Base-by-base conservation (phyloP, 2,329 filamentous ascomycete genomes). In the Esteya vermicola region DNA sequence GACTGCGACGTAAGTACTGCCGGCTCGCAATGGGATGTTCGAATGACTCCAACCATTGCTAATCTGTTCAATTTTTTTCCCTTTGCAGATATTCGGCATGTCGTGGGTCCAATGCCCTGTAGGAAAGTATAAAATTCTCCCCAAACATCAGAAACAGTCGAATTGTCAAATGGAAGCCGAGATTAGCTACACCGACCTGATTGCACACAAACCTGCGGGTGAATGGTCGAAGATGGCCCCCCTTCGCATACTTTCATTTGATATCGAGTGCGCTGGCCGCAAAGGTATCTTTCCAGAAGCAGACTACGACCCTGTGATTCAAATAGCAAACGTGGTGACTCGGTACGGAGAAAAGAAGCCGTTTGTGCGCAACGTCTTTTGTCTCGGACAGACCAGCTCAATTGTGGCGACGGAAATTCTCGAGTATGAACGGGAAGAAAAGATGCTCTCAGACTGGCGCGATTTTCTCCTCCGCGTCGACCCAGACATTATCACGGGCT, bases 221-320 rank as follows among this genome's bases (percentile, higher is more conserved):
- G 88, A 96, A 55, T 98, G 89, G 86, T 85, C 85, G 22, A 98
- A 95, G 62, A 95, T 96, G 79, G 91, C 93, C 0, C 91, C 91
- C 0, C 67, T 98, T 4, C 78, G 91, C 45, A 81, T 94, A 35
- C 62, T 98, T 34, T 96, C 91, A 5, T 96, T 98, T 54, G 91
- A 98, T 73, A 98, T 98, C 51, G 91, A 98, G 60, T 98, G 91
- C 59, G 91, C 91, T 50, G 91, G 91, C 38, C 82, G 93, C 50
- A 96, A 98, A 61, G 91, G 91, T 48, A 82, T 98, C 54, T 98
- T 98, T 53, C 91, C 93, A 0, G 91, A 98, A 58, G 78, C 93
- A 9, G 78, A 89, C 45, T 64, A 85, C 18, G 91, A 98, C 52
- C 86, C 89, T 0, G 88, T 98, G 48, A 98, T 98, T 49, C 91